phyloP scores from a whole-genome alignment of 2,329 filamentous ascomycete genomes.

The Penicillium verrucosum region DNA sequence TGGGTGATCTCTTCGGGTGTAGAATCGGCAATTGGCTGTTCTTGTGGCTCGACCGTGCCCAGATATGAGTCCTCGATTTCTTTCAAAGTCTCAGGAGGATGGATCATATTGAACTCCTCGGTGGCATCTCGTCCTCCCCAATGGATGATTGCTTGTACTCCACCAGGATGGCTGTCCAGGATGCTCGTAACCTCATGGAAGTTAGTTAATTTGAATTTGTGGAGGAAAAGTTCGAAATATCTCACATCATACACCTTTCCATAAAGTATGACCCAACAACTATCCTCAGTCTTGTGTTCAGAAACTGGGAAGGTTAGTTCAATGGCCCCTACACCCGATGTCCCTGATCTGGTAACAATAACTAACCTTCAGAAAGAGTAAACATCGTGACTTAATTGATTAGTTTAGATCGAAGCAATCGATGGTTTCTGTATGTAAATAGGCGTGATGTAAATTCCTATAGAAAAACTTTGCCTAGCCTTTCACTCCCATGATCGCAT shows the following conservation, averaged over 20 bases:
- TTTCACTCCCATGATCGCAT: neutral
- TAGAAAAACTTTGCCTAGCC: neutral
- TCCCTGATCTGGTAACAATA: neutral
- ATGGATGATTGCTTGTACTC: constrained; percentile 79
- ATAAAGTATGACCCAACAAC: constrained; percentile 10
- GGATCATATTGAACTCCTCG: constrained; percentile 93
- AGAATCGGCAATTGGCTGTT: constrained; percentile 28
- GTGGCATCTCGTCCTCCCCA: constrained; percentile 88
- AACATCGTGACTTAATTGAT: neutral
- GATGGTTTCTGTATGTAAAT: neutral
- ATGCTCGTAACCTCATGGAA: constrained; percentile 60
- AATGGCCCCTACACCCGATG: neutral
- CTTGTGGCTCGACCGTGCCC: constrained; percentile 65
- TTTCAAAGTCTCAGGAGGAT: constrained; percentile 84
- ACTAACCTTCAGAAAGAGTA: neutral
- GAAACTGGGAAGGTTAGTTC: neutral
- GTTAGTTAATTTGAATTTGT: neutral
- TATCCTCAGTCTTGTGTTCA: constrained; percentile 1
- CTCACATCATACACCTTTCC: constrained; percentile 10
- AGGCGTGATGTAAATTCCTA: neutral
- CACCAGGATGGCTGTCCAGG: constrained; percentile 82
- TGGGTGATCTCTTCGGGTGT: constrained; percentile 29
- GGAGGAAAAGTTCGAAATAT: rapidly evolving
- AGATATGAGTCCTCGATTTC: constrained; percentile 74
- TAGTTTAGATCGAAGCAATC: neutral